Evolutionary conservation across 148 eudicot genomes (phyloP), one percentile per base, ranked within the genome.

Genomic region (Fallopia convolvulus): DNA sequence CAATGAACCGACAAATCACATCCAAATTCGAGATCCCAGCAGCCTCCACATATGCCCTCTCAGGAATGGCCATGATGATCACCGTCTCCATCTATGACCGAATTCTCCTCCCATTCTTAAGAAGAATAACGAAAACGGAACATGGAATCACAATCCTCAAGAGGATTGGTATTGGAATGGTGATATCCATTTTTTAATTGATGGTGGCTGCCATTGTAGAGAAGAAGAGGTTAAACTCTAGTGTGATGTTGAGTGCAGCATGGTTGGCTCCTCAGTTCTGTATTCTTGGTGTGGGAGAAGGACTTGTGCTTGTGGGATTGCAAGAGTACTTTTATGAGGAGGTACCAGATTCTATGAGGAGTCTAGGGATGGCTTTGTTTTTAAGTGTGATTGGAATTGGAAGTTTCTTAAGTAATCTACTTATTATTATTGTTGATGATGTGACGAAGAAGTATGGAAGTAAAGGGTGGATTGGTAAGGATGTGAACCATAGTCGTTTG

Each of bases 261-360:
- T 91, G 95, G 95, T 78, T 91, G 20, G 92, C 81, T 9, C 95
- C 95, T 1, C 95, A 89, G 17, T 91, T 79, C 72, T 47, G 89
- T 32, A 78, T 89, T 32, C 74, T 91, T 8, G 92, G 89, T 0
- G n/a, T 91, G 0, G 95, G 83, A 20, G 92, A 91, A 60, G 88
- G 88, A 6, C 87, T 91, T 58, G 82, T 87, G 17, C 78, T 91
- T 0, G 90, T 91, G 3, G 95, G 95, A 0, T 75, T 91, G 82
- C 95, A 91, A 75, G 92, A 91, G 80, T 91, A 81, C 50, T 89
- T 89, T 78, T 91, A 89, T n/a, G 92, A 91, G 23, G 90, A 91
- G 77, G 90, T 89, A 12, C 95, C 95, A 0, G 86, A 91, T 36
- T 81, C 92, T 0, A 90, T 90, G 94, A 83, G 92, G 74, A 87